Base-by-base conservation (phyloP, 2,329 filamentous ascomycete species). In the Aspergillus carbonarius region DNA sequence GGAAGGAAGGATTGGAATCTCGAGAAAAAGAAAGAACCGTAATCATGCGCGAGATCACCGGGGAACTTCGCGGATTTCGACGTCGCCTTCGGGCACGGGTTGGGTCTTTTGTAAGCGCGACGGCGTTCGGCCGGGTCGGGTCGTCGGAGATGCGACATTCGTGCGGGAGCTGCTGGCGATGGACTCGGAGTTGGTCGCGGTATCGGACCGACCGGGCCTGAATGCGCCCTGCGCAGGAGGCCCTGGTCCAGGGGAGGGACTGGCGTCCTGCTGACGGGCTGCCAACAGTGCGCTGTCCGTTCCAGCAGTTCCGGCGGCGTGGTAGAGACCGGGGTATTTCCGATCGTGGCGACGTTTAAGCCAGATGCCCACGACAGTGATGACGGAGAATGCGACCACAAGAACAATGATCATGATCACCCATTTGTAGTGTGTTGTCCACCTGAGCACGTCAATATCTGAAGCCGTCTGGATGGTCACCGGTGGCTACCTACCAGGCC, bases 391-490 rank as follows among this genome's bases (percentile, higher is more conserved):
- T 54, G 81, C 88, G 60, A 93, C 79, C 44, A 88, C 82, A 27
- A 96, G 81, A 61, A 93, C 79, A 63, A 92, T 87, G 54, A 95
- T 81, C 82, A 95, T 91, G 62, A 93, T 82, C 47, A 96, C 85
- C 91, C 91, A 96, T 78, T 87, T 83, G 79, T 85, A 91, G 74
- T 93, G 90, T 27, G 79, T 82, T 7, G 83, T 60, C 67, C 64
- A 66, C 63, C 68, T 74, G 18, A 17, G 9, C 27, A 30, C 5
- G 44, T 48, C 27, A 48, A 30, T 15, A 44, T 15, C 9, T 18
- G 27, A 15, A 34, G 10, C 37, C 23, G 37, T 55, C 30, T 15
- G 20, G 4, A 7, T 12, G 13, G 2, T 15, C 32, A 35, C n/a
- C 46, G 10, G 15, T 32, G 34, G 2, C 17, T 23, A 55, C 34